Base-by-base conservation (phyloP, 1,284 basidiomycete species). In the Leccinum insigne region DNA sequence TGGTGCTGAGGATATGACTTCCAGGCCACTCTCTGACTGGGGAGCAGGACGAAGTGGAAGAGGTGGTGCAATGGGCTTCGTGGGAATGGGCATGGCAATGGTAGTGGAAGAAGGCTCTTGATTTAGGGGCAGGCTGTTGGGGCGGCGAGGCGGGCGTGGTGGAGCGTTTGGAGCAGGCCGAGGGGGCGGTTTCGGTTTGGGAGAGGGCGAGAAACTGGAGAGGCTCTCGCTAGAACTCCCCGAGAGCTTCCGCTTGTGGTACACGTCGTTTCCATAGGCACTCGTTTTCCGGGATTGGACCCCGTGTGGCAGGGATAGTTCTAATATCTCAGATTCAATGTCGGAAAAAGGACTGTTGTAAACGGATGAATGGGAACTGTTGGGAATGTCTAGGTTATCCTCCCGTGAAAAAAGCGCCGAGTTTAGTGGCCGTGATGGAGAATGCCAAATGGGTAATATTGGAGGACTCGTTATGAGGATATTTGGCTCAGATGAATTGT, bases 341-440 rank as follows among this genome's bases (percentile, higher is more conserved):
- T 76, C 75, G 5, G 77, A 75, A 64, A 76, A 76, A 10, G 76
- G 77, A 63, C 75, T 76, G 26, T 10, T 52, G 49, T 62, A 63
- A 4, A 63, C 16, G 11, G 77, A 75, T 0, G 73, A 69, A 60
- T 64, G 68, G 21, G 75, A 73, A 11, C 68, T 71, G n/a, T 68
- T 63, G 13, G 65, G 58, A 18, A 67, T 40, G 6, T 77, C 74
- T 47, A 68, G 40, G 13, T 64, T 68, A 40, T 78, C 76, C 14
- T 71, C 70, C 4, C 54, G 63, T 21, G 67, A 18, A 57, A 77
- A 70, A 21, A 78, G 73, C 1, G 64, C 57, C 5, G 73, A 68
- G 14, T 61, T 67, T 11, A 26, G 23, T 13, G 73, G 62, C 2
- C 61, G 67, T n/a, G 66, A 58, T 8, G 66, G 60, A 52, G 67